Conservation (phyloP, 164 flowering plant species). For the Tetracentron sinense region DNA sequence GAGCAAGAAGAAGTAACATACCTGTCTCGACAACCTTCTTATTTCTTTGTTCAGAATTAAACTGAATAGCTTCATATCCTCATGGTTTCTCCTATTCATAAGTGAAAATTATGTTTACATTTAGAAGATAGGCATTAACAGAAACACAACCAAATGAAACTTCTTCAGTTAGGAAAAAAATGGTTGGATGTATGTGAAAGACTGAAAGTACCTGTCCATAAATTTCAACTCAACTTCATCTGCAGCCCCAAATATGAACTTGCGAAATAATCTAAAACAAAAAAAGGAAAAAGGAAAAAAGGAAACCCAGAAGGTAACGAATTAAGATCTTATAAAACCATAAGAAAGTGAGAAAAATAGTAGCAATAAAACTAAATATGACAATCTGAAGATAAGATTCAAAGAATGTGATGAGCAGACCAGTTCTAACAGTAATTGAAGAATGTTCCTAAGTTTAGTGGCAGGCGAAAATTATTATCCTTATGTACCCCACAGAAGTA, state of each 20-base stretch:
- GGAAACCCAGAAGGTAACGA: not conserved
- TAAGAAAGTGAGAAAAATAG: not conserved
- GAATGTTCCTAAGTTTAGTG: no score
- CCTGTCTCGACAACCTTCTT: constrained; percentile 84
- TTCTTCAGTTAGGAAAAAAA: constrained; percentile 1
- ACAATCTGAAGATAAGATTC: not conserved
- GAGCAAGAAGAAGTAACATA: constrained; percentile 26
- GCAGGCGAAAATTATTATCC: no score
- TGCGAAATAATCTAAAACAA: constrained; percentile 67
- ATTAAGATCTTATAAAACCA: not conserved
- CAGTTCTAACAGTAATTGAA: not conserved
- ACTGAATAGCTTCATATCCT: constrained; percentile 76
- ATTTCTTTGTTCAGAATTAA: constrained; percentile 88
- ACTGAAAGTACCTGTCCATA: constrained; percentile 67
- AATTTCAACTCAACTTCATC: constrained; percentile 93
- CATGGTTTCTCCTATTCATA: constrained; percentile 70
- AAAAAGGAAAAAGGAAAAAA: not conserved
- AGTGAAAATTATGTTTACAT: not conserved
- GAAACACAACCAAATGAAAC: not conserved
- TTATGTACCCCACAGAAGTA: no score
- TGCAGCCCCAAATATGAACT: constrained; percentile 80
- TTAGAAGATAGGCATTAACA: not conserved
- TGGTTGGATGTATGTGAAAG: constrained; percentile 1
- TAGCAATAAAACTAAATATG: no score
- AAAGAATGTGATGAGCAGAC: not conserved